phyloP scores from a whole-genome alignment of 495 filamentous ascomycete genomes.

The Podospora sp. region DNA sequence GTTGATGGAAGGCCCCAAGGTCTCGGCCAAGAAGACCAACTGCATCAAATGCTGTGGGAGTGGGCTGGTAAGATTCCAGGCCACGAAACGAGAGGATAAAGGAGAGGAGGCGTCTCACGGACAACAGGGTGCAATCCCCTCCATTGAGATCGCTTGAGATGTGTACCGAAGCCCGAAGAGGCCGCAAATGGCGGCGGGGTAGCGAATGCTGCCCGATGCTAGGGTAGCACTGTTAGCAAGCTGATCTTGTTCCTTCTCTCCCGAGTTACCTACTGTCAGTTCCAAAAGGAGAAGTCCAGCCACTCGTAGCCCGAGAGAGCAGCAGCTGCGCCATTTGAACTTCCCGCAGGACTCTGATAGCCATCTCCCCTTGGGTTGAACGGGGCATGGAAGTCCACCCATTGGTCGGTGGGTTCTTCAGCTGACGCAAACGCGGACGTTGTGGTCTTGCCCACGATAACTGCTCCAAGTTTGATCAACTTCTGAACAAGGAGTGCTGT shows the following conservation, averaged over 20 bases:
- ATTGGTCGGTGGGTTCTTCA: constrained; percentile 13
- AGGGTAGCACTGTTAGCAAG: not conserved
- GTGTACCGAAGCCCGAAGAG: constrained; percentile 1
- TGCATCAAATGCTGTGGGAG: not conserved
- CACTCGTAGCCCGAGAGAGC: constrained; percentile 2
- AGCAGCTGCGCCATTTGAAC: not conserved
- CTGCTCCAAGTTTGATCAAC: constrained; percentile 2
- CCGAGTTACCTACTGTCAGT: constrained; percentile 3
- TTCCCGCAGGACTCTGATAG: constrained; percentile 7
- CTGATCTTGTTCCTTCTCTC: no score
- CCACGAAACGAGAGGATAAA: not conserved
- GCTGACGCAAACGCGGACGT: constrained; percentile 15
- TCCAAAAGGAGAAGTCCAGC: constrained; percentile 2
- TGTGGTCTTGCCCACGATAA: constrained; percentile 10
- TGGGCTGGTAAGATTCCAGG: not conserved
- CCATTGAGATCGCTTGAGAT: not conserved
- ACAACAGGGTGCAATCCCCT: not conserved
- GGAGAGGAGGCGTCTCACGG: not conserved
- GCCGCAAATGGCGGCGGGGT: constrained; percentile 1
- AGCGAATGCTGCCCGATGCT: constrained; percentile 8
- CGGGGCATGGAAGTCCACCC: constrained; percentile 3
- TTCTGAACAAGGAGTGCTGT: not conserved
- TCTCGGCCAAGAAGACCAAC: not conserved
- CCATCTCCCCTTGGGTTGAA: constrained; percentile 15
- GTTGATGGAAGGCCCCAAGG: not conserved